These are phyloP conservation scores for Leccinum sublutescens DNA, from an alignment of 768 basidiomycete genomes.

Conservation along the genomic window DNA sequence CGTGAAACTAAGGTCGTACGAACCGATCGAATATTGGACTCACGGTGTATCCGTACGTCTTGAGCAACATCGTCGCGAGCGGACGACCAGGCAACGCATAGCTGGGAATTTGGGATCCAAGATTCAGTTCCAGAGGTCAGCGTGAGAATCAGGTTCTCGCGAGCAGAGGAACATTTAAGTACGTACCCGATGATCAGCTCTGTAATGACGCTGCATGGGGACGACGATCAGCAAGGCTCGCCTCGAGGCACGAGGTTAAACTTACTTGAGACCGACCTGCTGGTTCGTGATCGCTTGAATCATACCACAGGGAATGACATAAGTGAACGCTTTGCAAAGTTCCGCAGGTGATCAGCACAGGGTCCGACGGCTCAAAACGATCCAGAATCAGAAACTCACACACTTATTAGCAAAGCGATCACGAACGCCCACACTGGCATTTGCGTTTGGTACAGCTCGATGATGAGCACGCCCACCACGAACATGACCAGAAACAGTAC, in stretches of 20 bases:
- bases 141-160: background rate
- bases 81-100: slow-evolving; percentile 77
- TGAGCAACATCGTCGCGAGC: slow-evolving; percentile 84
- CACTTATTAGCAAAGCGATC: slow-evolving; percentile 57
- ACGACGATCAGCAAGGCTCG: background rate
- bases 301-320: slow-evolving; percentile 54
- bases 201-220: slow-evolving; percentile 55
- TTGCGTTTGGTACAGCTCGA: slow-evolving; percentile 69
- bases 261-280: slow-evolving; percentile 59
- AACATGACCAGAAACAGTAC: slow-evolving; percentile 71
- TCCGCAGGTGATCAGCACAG: background rate
- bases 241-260: background rate
- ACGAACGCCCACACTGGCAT: slow-evolving; percentile 72
- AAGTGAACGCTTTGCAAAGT: slow-evolving; percentile 37
- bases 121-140: background rate
- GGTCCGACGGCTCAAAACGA: background rate
- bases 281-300: slow-evolving; percentile 77
- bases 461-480: slow-evolving; percentile 62
- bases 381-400: background rate
- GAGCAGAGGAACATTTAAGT: background rate
- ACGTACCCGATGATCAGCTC: slow-evolving; percentile 69
- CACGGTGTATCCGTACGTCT: slow-evolving; percentile 71
- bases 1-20: background rate
- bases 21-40: background rate
- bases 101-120: slow-evolving; percentile 1